Base-by-base conservation (phyloP, 2,329 filamentous ascomycete genomes). In the Didymella arachidicola region DNA sequence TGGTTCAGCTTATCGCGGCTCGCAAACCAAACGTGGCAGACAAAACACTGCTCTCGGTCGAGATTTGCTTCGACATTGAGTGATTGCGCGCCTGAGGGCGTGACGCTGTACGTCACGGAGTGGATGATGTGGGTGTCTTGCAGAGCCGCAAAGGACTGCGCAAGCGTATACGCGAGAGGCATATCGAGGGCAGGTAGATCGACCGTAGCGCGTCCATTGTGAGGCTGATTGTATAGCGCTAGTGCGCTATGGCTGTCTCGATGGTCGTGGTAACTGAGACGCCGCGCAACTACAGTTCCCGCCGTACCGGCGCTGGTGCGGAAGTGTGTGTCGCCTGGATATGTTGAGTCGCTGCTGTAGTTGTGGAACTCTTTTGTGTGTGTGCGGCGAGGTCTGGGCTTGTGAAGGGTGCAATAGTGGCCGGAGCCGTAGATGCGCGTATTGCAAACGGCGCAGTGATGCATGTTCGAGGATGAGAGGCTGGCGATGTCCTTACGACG, bases 41-140 rank as follows among this genome's bases (percentile, higher is more conserved):
- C 39, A 10, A 53, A 7, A 38, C 69, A 72, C 19, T 67, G 64
- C 32, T 66, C 60, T 36, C 67, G 68, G 2, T 70, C 64, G 25
- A 62, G 57, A n/a, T 69, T 72, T 3, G 65, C 58, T 7, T 52
- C 48, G 1, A 66, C 65, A 3, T 57, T 61, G 22, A 71, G 45
- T 7, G 54, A 46, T 19, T 66, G 53, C 14, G 47, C 26, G 11
- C 66, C 66, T 0, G 30, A 14, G 12, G 30, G 30, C 30, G 30
- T 32, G 12, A 32, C 4, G 30, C 30, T 16, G 42, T 69, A 65
- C 1, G 61, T 64, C n/a, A 68, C 19, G 2, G 53, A 52, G 7
- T 58, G 34, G 16, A 69, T 61, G 29, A 63, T 44, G 50, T 71
- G 63, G 3, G 49, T 51, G 10, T 58, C 36, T 32, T 59, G 57